A percentile compares a stretch with the other conserved stretches of the same genome.
Conservation (phyloP, 78 protist species). For the Dictyostelium discoideum region DNA sequence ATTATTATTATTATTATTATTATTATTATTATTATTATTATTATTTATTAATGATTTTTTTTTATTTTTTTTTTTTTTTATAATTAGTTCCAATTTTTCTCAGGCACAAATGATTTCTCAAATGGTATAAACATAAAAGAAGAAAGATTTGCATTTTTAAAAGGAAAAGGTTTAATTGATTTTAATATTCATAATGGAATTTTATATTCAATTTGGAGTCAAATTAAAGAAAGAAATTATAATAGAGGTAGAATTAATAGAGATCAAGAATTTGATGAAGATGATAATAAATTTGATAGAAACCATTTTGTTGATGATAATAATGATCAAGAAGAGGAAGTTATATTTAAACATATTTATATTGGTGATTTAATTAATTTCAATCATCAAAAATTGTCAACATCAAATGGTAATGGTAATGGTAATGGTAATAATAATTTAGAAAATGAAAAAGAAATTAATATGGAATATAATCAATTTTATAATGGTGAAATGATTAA, state of each 20-base stretch:
- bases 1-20: no score
- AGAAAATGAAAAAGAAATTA: constrained; percentile 6
- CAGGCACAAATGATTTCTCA: neutral
- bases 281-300: neutral
- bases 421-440: neutral
- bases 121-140: neutral
- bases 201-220: constrained; percentile 44
- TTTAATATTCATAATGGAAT: constrained; percentile 14
- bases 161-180: constrained; percentile 31
- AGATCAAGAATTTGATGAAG: neutral
- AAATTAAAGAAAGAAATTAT: neutral
- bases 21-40: no score
- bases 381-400: no score
- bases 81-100: constrained; percentile 53
- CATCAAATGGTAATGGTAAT: neutral
- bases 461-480: constrained; percentile 54
- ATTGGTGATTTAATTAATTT: neutral
- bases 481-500: neutral
- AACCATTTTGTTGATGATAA: neutral
- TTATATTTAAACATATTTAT: constrained; percentile 19
- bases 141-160: constrained; percentile 49
- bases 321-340: neutral
- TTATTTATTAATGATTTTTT: neutral
- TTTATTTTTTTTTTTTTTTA: neutral
- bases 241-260: neutral